These are phyloP conservation scores for Phyllosticta citrichinensis DNA, from an alignment of 2,329 filamentous ascomycete genomes.

Conservation along the genomic window DNA sequence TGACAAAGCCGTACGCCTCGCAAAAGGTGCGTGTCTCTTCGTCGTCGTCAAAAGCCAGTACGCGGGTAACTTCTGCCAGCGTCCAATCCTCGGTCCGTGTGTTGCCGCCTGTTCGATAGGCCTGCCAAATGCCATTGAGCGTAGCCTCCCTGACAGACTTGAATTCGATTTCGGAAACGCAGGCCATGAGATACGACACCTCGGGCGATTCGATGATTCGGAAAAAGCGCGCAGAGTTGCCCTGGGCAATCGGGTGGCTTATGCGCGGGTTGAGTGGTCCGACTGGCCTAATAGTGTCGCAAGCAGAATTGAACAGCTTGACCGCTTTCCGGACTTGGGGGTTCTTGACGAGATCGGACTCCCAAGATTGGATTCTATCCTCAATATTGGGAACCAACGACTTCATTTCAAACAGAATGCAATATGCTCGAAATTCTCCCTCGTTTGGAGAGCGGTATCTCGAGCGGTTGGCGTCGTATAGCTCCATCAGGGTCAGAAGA, in stretches of 20 bases:
- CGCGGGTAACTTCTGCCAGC: constrained; percentile 39
- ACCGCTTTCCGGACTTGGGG: constrained; percentile 46
- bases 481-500: constrained; percentile 50
- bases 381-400: constrained; percentile 44
- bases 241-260: constrained; percentile 45
- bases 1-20: constrained; percentile 41
- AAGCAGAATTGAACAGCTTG: constrained; percentile 46
- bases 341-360: constrained; percentile 39
- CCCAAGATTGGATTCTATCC: constrained; percentile 48
- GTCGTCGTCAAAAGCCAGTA: constrained; percentile 47
- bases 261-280: constrained; percentile 41
- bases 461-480: constrained; percentile 46
- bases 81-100: constrained; percentile 47
- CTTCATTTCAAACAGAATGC: constrained; percentile 44
- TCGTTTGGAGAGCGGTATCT: constrained; percentile 45
- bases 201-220: constrained; percentile 42
- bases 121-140: constrained; percentile 45
- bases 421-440: constrained; percentile 55
- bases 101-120: constrained; percentile 42
- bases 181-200: constrained; percentile 53
- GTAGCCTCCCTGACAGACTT: constrained; percentile 47
- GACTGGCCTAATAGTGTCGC: constrained; percentile 42
- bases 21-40: constrained; percentile 46
- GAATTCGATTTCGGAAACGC: constrained; percentile 54
- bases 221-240: constrained; percentile 51